These are phyloP conservation scores for Calonectria naviculata DNA, from an alignment of 2,329 filamentous ascomycete species.

Conservation along the genomic window DNA sequence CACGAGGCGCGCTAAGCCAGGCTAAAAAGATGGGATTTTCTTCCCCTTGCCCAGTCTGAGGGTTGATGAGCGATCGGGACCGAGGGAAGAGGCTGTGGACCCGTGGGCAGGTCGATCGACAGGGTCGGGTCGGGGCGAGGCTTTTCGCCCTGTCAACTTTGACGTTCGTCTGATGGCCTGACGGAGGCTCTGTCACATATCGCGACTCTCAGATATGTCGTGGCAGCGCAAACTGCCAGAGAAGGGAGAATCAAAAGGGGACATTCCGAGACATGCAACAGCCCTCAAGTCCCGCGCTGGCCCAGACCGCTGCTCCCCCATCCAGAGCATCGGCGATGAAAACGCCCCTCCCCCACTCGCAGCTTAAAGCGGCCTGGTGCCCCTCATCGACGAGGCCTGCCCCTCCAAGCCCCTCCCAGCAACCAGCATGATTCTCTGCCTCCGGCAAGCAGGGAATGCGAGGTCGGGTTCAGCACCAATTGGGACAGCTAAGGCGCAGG, in stretches of 20 bases:
- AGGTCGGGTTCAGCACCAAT: background rate
- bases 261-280: background rate
- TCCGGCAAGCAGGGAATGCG: background rate
- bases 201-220: background rate
- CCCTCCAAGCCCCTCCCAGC: background rate
- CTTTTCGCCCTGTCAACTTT: background rate
- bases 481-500: background rate
- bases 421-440: background rate
- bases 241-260: background rate
- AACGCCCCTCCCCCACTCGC: slow-evolving; percentile 17
- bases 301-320: slow-evolving; percentile 33
- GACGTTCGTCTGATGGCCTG: background rate
- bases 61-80: slow-evolving; percentile 2
- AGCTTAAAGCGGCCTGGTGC: slow-evolving; percentile 8
- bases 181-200: background rate
- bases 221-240: background rate
- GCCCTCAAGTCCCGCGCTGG: background rate
- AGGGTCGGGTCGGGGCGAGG: slow-evolving; percentile 1
- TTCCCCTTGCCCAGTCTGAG: background rate
- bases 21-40: slow-evolving; percentile 4
- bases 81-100: background rate
- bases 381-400: background rate
- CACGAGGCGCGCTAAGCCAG: background rate
- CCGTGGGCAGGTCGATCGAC: background rate
- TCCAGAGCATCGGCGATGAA: slow-evolving; percentile 35